Evolutionary conservation across 2,329 filamentous ascomycete genomes (phyloP).

Genomic region (Fusarium compactum): DNA sequence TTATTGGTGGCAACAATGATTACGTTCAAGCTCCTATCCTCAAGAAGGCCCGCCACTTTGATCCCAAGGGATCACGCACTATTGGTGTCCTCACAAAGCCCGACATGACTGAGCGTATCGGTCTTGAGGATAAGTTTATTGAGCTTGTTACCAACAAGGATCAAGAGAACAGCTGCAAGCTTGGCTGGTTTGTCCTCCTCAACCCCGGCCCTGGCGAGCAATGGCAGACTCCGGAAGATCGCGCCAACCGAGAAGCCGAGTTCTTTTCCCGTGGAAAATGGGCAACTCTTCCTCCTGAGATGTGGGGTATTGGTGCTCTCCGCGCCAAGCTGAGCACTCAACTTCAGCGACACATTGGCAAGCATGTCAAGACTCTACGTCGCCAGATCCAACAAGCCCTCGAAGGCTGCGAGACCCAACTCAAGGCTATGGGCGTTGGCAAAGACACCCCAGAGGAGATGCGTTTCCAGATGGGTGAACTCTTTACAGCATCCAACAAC

Average conservation of each 20-base stretch:
- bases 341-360: constrained; percentile 64
- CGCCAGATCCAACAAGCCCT: constrained; percentile 64
- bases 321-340: constrained; percentile 63
- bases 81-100: constrained; percentile 67
- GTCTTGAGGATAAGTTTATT: constrained; percentile 66
- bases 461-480: constrained; percentile 65
- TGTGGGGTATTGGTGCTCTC: constrained; percentile 61
- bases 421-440: constrained; percentile 63
- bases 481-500: constrained; percentile 65
- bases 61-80: constrained; percentile 61
- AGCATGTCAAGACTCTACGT: constrained; percentile 63
- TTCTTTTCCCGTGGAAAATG: constrained; percentile 65
- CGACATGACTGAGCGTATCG: constrained; percentile 65
- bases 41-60: constrained; percentile 63
- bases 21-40: constrained; percentile 66
- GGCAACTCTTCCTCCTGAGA: constrained; percentile 60
- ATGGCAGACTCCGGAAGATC: constrained; percentile 58
- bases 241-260: constrained; percentile 58
- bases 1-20: constrained; percentile 67
- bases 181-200: constrained; percentile 65
- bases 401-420: constrained; percentile 62
- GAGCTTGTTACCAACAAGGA: constrained; percentile 65
- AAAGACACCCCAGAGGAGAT: constrained; percentile 66
- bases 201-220: constrained; percentile 62
- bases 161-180: constrained; percentile 62